Base-by-base conservation (phyloP, 805 yeast genomes). In the Pichia ethanolica region DNA sequence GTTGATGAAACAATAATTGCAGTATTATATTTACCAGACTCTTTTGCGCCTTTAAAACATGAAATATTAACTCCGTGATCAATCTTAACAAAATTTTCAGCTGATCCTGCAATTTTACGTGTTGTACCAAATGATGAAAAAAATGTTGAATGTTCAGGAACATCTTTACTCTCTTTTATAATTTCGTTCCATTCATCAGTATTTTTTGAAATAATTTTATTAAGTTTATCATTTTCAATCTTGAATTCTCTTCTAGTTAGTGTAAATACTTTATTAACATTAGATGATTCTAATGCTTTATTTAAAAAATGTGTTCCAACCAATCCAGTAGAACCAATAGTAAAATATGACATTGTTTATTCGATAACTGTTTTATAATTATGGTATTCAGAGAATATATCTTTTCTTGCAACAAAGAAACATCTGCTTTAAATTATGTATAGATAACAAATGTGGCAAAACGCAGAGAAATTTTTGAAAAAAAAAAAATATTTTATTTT, bases 71-170 rank as follows among this genome's bases (percentile, higher is more conserved):
- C 70, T 49, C 86, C 95, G 56, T 82, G 78, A 60, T 89, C 97
- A 56, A 89, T 81, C 57, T 74, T 72, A 56, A 75, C 72, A 66
- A 86, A 93, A 28, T 79, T 75, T 27, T 77, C 86, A n/a, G 80
- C 68, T 1, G 85, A 73, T 14, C 96, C 95, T 5, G 89, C 96
- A 33, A 67, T 73, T 3, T 76, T 82, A 46, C 77, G 74, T 1
- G 95, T 87, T 7, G 96, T 85, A 7, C 90, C 96, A 55, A 89
- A 75, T 0, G 82, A 81, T 2, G 87, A 78, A 55, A 85, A 77
- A 48, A 83, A 70, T 4, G 70, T 68, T 32, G 75, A 71, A 10
- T 72, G 59, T 4, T 55, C 58, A 27, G 65, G 64, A 33, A 67
- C 61, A 34, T 67, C 61, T 14, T 56, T 60, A 5, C 11, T 10